Evolutionary conservation across 1,139 yeast species (phyloP).

Genomic region (Hemisphaericaspora subhashii): DNA sequence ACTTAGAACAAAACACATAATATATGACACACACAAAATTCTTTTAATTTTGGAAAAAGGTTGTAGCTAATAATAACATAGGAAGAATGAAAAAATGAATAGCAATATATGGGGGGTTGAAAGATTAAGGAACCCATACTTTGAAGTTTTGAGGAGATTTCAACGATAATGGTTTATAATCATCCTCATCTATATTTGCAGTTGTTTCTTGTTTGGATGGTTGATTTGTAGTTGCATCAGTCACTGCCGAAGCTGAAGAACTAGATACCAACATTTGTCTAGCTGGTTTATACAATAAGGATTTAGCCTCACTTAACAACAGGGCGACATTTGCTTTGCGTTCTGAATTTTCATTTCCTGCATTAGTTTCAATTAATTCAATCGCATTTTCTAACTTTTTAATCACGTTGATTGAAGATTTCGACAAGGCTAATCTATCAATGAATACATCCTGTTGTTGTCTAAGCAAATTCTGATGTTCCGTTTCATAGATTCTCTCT

Average conservation of each 20-base stretch:
- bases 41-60: neutral
- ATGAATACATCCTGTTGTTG: constrained; percentile 82
- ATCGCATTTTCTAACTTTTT: constrained; percentile 48
- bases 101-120: neutral
- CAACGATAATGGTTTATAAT: constrained; percentile 69
- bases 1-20: neutral
- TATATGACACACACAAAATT: constrained; percentile 1
- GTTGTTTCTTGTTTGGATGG: constrained; percentile 6
- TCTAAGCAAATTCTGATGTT: constrained; percentile 68
- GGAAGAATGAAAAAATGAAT: neutral
- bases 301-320: constrained; percentile 48
- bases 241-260: constrained; percentile 3
- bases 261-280: constrained; percentile 29
- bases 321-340: constrained; percentile 21
- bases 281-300: constrained; percentile 52
- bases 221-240: neutral
- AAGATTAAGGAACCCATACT: constrained; percentile 67
- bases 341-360: constrained; percentile 9
- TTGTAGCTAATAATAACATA: neutral
- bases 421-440: constrained; percentile 73
- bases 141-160: constrained; percentile 84
- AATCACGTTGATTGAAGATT: constrained; percentile 55
- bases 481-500: constrained; percentile 77
- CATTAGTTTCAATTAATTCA: constrained; percentile 28
- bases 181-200: constrained; percentile 26